Base-by-base conservation (phyloP, 352 stramenopile species). In the Elongisporangium anandrum region DNA sequence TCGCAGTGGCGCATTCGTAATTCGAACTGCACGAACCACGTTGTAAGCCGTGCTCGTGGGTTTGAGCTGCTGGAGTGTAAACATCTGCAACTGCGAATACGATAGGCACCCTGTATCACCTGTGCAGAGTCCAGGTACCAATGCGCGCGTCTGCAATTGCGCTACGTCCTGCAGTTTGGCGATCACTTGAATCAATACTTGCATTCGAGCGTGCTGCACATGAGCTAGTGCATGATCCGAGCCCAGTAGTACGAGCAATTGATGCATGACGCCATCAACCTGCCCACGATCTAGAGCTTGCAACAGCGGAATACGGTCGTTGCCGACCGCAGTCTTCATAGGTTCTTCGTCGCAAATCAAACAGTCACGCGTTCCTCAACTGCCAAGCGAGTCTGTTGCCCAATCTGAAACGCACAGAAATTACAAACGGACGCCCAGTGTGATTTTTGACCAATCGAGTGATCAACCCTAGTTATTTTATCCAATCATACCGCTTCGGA, bases 51-150 rank as follows among this genome's bases (percentile, higher is more conserved):
- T 77, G 51, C 74, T 85, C 3, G 52, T 45, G 0, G 75, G 74
- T 9, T 71, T 57, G 23, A 86, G 52, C 34, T 59, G 61, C 53
- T 86, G 72, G 50, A 88, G 54, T 51, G 76, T 75, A 41, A 82
- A 72, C 75, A 88, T 86, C 29, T 88, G 75, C 59, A 85, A 52
- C 58, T 86, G 76, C 21, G 73, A 49, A 50, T 82, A 88, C 52
- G 73, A 84, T 54, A 85, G 55, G 23, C 55, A 57, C 20, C 59
- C 56, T 13, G 39, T 12, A 3, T 26, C 15, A 34, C 54, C 39
- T 1, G 2, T 6, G 1, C 54, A 57, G 21, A 70, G 17, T 6
- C 63, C 59, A 10, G 63, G 52, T 0, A 39, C 22, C 13, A 70
- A 17, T 21, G 38, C 49, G 13, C 29, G 29, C 9, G 29, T 41